Percentiles rank a stretch among this genome's conserved stretches.
Conservation (phyloP, 192 early-diverging fungal genomes). For the Rhizoclosmatium sp. region DNA sequence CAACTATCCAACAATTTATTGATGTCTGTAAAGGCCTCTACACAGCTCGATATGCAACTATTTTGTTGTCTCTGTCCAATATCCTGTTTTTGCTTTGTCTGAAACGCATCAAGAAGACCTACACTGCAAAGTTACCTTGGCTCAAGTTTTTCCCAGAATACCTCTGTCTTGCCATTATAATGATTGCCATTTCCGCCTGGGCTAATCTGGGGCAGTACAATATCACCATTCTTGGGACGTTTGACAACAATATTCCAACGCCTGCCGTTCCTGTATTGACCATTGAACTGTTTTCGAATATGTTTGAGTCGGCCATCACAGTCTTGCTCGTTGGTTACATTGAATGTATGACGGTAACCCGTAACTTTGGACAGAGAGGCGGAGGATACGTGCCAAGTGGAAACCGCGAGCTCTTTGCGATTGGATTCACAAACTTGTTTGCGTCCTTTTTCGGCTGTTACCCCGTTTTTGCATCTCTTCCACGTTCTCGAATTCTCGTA, state of each 20-base stretch:
- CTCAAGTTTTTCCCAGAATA: constrained; percentile 39
- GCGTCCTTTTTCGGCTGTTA: constrained; percentile 51
- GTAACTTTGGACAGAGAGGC: constrained; percentile 46
- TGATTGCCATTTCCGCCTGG: constrained; percentile 42
- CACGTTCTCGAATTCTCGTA: constrained; percentile 90
- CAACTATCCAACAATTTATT: constrained; percentile 26
- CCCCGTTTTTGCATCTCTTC: constrained; percentile 83
- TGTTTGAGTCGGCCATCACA: constrained; percentile 47
- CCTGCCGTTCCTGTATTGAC: constrained; percentile 39
- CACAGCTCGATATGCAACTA: constrained; percentile 15
- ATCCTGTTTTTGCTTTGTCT: constrained; percentile 37
- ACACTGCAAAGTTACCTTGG: neutral
- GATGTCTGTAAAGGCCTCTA: constrained; percentile 4
- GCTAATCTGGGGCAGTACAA: constrained; percentile 24
- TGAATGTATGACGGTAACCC: constrained; percentile 48
- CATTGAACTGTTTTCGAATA: constrained; percentile 33
- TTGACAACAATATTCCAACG: constrained; percentile 41
- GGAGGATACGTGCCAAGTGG: constrained; percentile 48
- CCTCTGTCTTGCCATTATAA: constrained; percentile 41
- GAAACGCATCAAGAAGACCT: constrained; percentile 32
- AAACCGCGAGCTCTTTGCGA: constrained; percentile 54
- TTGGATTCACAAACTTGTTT: constrained; percentile 54
- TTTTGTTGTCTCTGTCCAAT: constrained; percentile 17
- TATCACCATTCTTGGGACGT: constrained; percentile 48
- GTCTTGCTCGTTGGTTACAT: constrained; percentile 55